Conservation (phyloP, 1,139 yeast species). For the Scheffersomyces lignicola region DNA sequence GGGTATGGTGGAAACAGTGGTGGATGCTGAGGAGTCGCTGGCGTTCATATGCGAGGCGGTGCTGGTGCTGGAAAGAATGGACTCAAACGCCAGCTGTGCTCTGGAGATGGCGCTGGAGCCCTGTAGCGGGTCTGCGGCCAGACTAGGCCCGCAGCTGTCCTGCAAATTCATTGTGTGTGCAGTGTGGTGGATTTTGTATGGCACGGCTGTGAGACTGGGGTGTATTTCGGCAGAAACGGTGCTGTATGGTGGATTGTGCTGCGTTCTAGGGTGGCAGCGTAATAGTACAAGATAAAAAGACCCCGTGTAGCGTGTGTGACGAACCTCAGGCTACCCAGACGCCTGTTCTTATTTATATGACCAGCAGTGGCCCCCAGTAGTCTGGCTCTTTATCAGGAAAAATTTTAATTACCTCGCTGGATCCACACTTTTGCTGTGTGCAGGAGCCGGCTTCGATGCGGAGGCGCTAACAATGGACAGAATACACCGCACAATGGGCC, state of each 20-base stretch:
- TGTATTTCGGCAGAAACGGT: not conserved
- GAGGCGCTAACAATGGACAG: too few relatives aligned
- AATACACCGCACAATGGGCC: too few relatives aligned
- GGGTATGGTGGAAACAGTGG: not conserved
- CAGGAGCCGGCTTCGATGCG: too few relatives aligned
- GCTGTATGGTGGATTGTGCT: not conserved
- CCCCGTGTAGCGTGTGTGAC: not conserved
- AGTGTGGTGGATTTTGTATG: too few relatives aligned
- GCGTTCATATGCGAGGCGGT: constrained; percentile 4
- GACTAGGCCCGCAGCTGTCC: constrained; percentile 17
- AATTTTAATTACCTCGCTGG: too few relatives aligned
- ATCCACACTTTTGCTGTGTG: too few relatives aligned
- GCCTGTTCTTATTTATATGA: constrained; percentile 1
- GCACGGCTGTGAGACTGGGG: not conserved
- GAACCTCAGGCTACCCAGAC: not conserved
- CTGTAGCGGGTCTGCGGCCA: constrained; percentile 4
- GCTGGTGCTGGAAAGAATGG: constrained; percentile 1
- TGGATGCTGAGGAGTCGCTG: constrained; percentile 2
- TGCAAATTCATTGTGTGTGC: constrained; percentile 21
- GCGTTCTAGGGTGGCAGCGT: too few relatives aligned
- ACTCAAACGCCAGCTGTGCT: constrained; percentile 2
- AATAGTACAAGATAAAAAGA: too few relatives aligned
- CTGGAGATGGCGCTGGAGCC: constrained; percentile 4
- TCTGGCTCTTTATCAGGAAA: too few relatives aligned
- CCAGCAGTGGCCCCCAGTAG: too few relatives aligned